Conservation (phyloP, 2,329 filamentous ascomycete species). For the Colletotrichum gloeosporioides region DNA sequence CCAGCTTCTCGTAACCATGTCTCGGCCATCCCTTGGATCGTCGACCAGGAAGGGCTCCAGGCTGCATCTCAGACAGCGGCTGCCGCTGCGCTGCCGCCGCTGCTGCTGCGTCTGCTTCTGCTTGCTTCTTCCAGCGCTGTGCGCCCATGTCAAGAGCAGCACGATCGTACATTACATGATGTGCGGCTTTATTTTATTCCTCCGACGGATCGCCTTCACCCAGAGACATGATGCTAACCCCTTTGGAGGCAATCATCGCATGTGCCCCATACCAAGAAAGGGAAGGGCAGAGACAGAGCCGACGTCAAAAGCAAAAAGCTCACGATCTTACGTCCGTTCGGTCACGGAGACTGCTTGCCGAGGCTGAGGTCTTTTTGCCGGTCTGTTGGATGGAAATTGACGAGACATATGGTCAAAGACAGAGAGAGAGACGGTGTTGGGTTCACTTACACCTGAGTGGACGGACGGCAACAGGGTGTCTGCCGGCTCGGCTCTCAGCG, state of each 20-base stretch:
- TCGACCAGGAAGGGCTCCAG: background rate
- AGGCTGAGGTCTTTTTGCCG: background rate
- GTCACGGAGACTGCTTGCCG: background rate
- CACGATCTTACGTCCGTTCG: background rate
- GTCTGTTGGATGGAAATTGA: background rate
- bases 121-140: background rate
- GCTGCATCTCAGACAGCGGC: background rate
- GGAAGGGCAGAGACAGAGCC: background rate
- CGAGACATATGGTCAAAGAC: background rate
- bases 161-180: background rate
- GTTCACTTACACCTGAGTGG: background rate
- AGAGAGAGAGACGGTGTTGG: background rate
- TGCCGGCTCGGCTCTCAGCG: background rate
- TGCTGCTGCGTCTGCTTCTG: background rate
- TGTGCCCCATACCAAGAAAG: background rate
- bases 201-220: background rate
- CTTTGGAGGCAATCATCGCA: background rate
- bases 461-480: background rate
- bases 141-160: background rate
- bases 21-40: conserved; percentile 8
- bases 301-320: background rate
- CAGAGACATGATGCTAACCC: background rate
- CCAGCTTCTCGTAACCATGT: background rate
- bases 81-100: no score
- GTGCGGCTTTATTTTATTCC: background rate